Conservation (phyloP, 2,329 filamentous ascomycete genomes). For the Aspergillus aculeatus region DNA sequence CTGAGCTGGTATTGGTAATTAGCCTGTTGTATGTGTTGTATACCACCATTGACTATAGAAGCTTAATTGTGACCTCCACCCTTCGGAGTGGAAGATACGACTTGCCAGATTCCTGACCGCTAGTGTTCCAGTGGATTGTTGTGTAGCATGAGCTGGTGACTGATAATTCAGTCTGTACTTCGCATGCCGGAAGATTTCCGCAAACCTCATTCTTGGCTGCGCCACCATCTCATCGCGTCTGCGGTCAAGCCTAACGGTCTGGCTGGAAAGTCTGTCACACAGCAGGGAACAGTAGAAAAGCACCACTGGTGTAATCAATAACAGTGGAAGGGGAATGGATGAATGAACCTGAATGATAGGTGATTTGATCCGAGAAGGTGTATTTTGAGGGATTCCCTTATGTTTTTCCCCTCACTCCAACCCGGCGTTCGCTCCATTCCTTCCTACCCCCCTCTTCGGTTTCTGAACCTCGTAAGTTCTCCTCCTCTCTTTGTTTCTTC, state of each 20-base stretch:
- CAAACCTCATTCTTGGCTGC: background rate
- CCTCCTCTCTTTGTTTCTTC: background rate
- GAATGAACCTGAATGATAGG: background rate
- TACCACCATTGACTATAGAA: background rate
- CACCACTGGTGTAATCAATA: no score
- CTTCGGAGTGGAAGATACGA: background rate
- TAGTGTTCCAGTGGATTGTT: background rate
- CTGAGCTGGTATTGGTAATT: constrained; percentile 1
- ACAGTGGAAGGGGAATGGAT: background rate
- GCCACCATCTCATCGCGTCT: background rate
- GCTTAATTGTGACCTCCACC: background rate
- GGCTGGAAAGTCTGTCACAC: constrained; percentile 1
- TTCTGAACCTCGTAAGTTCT: background rate
- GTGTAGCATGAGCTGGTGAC: background rate
- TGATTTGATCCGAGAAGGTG: background rate
- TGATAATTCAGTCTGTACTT: background rate
- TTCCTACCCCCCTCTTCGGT: background rate
- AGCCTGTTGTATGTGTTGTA: background rate
- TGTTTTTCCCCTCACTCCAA: constrained; percentile 10
- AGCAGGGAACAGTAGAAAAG: background rate
- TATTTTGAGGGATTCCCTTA: background rate
- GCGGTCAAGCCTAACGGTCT: constrained; percentile 1
- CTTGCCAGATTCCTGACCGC: background rate
- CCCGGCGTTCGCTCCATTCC: constrained; percentile 2
- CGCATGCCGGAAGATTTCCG: background rate